phyloP scores from a whole-genome alignment of 1,284 basidiomycete species.

The Neolentinus lepideus region DNA sequence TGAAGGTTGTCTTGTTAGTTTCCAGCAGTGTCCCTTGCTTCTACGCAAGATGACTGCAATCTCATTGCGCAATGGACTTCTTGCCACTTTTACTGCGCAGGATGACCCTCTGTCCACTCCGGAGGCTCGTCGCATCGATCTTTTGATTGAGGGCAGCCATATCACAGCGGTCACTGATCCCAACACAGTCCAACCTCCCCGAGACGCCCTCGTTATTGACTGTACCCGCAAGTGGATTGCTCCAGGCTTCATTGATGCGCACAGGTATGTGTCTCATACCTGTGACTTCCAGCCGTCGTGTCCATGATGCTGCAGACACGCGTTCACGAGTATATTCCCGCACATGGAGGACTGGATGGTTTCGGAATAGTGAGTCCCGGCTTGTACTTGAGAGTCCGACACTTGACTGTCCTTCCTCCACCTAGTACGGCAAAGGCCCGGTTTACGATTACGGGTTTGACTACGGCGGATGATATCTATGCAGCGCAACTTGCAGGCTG shows the following conservation, averaged over 20 bases:
- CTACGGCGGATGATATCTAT: slow-evolving; percentile 22
- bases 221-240: slow-evolving; percentile 24
- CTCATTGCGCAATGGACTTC: not conserved
- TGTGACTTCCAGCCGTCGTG: not conserved
- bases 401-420: not conserved
- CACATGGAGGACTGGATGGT: slow-evolving; percentile 2
- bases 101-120: slow-evolving; percentile 13
- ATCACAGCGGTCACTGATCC: slow-evolving; percentile 12
- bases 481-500: slow-evolving; percentile 25
- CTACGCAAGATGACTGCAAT: not conserved
- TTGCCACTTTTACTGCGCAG: slow-evolving; percentile 18
- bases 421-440: not conserved
- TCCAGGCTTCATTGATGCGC: slow-evolving; percentile 24
- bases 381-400: slow-evolving; percentile 5
- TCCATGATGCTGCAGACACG: slow-evolving; percentile 15
- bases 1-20: too few species aligned
- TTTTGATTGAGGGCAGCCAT: slow-evolving; percentile 18
- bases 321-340: slow-evolving; percentile 21
- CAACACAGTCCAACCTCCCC: slow-evolving; percentile 4
- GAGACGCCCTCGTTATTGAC: slow-evolving; percentile 14
- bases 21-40: too few species aligned
- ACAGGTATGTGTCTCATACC: slow-evolving; percentile 14
- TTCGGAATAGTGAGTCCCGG: slow-evolving; percentile 1
- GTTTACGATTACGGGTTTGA: not conserved
- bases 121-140: slow-evolving; percentile 13